Evolutionary conservation across 805 yeast species (phyloP).

Genomic region (Spathaspora arborariae): DNA sequence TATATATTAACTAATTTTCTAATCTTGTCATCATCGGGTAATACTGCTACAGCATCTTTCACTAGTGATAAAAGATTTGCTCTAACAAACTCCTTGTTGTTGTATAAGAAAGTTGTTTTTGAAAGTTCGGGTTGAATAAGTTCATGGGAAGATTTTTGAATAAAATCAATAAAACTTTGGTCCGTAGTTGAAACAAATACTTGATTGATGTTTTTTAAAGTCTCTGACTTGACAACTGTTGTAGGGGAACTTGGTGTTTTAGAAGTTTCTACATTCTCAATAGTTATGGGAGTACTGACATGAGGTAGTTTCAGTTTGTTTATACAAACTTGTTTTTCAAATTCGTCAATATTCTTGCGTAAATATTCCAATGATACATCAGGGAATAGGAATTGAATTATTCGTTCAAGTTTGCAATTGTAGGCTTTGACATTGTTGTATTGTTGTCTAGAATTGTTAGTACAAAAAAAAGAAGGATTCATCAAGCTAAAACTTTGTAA

Average conservation of each 20-base stretch:
- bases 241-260: not conserved
- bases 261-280: not conserved
- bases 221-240: not conserved
- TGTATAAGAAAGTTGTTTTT: slow-evolving; percentile 6
- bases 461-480: too few species aligned
- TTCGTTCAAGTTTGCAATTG: slow-evolving; percentile 13
- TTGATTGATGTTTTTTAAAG: slow-evolving; percentile 4
- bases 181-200: slow-evolving; percentile 13
- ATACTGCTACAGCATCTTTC: slow-evolving; percentile 9
- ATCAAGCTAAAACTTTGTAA: not conserved
- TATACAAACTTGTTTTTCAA: slow-evolving; percentile 11
- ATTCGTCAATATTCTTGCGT: slow-evolving; percentile 10
- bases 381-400: slow-evolving; percentile 10
- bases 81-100: slow-evolving; percentile 4
- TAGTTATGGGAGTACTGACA: not conserved
- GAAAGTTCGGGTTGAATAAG: not conserved
- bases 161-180: slow-evolving; percentile 14
- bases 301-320: not conserved
- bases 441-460: slow-evolving; percentile 2
- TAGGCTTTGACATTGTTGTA: slow-evolving; percentile 6
- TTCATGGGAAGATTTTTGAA: slow-evolving; percentile 3
- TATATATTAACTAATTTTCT: slow-evolving; percentile 9
- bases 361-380: slow-evolving; percentile 8
- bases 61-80: slow-evolving; percentile 7
- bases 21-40: slow-evolving; percentile 11